Conservation (phyloP, 176 grass and related monocot genomes). For the Eragrostis curvula region DNA sequence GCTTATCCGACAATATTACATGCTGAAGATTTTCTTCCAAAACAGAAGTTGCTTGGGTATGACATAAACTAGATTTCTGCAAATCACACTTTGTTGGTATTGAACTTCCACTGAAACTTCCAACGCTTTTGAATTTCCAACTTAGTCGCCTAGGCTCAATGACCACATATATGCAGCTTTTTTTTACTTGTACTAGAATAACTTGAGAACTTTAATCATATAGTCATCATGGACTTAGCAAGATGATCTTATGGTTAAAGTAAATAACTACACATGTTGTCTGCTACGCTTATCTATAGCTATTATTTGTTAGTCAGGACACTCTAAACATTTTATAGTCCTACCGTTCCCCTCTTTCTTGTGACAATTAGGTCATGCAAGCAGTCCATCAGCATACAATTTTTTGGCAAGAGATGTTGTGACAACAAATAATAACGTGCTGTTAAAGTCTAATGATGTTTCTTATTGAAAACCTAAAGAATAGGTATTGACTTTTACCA, state of each 20-base stretch:
- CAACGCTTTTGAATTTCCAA: not conserved
- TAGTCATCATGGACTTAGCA: not conserved
- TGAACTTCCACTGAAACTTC: conserved; percentile 3
- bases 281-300: not conserved
- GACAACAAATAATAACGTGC: not conserved
- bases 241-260: not conserved
- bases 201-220: not conserved
- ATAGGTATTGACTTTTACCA: not conserved
- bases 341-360: too few species aligned
- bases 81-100: not conserved
- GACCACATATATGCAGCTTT: not conserved
- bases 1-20: not conserved
- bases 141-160: not conserved
- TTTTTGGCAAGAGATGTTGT: not conserved
- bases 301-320: not conserved
- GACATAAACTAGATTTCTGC: not conserved
- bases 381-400: not conserved
- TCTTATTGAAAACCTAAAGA: not conserved
- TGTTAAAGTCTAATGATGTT: not conserved
- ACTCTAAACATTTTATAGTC: not conserved
- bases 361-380: not conserved
- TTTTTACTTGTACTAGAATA: not conserved
- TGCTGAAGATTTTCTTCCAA: not conserved
- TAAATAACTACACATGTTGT: not conserved
- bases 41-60: not conserved